Conservation (phyloP, 495 filamentous ascomycete genomes). For the Cercophora samala region DNA sequence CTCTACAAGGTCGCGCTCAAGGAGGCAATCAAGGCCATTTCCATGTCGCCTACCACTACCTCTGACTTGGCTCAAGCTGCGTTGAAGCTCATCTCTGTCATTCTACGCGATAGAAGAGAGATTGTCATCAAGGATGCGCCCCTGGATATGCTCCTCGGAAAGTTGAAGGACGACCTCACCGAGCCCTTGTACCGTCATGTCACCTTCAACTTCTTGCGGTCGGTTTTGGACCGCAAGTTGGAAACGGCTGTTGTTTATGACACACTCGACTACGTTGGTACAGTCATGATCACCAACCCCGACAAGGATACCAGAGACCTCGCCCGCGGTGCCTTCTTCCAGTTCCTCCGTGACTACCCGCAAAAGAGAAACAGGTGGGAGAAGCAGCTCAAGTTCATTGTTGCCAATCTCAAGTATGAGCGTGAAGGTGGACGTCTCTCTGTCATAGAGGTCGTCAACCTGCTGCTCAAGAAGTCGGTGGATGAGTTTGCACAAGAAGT, state of each 20-base stretch:
- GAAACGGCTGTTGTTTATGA: slow-evolving; percentile 88
- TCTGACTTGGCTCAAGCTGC: slow-evolving; percentile 79
- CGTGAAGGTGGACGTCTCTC: slow-evolving; percentile 83
- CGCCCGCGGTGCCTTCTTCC: slow-evolving; percentile 83
- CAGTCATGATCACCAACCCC: slow-evolving; percentile 96
- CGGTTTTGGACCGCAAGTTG: slow-evolving; percentile 78
- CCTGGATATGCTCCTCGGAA: slow-evolving; percentile 77
- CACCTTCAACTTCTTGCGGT: slow-evolving; percentile 88
- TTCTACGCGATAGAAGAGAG: slow-evolving; percentile 75
- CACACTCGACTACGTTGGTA: slow-evolving; percentile 77
- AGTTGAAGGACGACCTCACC: slow-evolving; percentile 83
- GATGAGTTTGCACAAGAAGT: slow-evolving; percentile 79
- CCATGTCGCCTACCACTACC: slow-evolving; percentile 64
- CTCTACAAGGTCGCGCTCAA: slow-evolving; percentile 82
- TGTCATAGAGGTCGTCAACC: slow-evolving; percentile 83
- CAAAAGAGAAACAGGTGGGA: slow-evolving; percentile 81
- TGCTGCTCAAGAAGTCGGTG: slow-evolving; percentile 76
- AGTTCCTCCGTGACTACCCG: slow-evolving; percentile 92
- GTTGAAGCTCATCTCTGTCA: slow-evolving; percentile 78
- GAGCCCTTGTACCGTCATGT: slow-evolving; percentile 87
- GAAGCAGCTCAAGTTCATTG: slow-evolving; percentile 84
- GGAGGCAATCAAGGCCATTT: slow-evolving; percentile 67
- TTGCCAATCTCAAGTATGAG: slow-evolving; percentile 87
- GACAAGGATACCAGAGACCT: slow-evolving; percentile 79
- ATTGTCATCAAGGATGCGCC: slow-evolving; percentile 74